These are phyloP conservation scores for Conoideocrella luteorostrata DNA, from an alignment of 2,329 filamentous ascomycete species.

Conservation along the genomic window DNA sequence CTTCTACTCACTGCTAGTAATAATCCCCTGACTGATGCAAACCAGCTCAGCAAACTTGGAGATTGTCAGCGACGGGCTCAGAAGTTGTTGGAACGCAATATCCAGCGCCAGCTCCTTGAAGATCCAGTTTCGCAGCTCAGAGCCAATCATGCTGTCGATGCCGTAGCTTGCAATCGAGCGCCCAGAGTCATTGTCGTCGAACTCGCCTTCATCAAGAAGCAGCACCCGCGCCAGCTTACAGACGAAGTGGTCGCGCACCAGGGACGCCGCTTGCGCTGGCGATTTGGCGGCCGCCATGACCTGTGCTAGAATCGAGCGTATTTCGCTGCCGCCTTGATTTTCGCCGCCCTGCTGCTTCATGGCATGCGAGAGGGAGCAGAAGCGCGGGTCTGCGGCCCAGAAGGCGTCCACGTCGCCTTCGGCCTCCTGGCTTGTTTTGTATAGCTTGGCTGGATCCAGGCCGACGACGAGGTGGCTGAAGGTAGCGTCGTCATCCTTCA, in stretches of 20 bases:
- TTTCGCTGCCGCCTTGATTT: neutral
- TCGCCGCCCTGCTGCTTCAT: neutral
- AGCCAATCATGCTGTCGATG: constrained; percentile 30
- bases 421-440: neutral
- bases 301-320: no score
- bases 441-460: neutral
- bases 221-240: neutral
- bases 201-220: neutral
- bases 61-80: constrained; percentile 23
- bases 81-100: constrained; percentile 30
- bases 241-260: neutral
- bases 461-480: neutral
- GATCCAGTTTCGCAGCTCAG: constrained; percentile 29
- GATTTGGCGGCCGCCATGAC: no score
- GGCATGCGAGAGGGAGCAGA: neutral
- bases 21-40: no score
- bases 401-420: no score
- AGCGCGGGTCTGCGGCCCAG: neutral
- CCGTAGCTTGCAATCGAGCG: constrained; percentile 23
- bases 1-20: no score
- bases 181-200: no score
- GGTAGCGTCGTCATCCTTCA: no score
- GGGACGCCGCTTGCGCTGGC: no score
- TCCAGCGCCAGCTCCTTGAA: constrained; percentile 30
- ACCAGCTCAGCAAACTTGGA: constrained; percentile 14